Base-by-base conservation (phyloP, 2,329 filamentous ascomycete genomes). In the Monilinia aucupariae region DNA sequence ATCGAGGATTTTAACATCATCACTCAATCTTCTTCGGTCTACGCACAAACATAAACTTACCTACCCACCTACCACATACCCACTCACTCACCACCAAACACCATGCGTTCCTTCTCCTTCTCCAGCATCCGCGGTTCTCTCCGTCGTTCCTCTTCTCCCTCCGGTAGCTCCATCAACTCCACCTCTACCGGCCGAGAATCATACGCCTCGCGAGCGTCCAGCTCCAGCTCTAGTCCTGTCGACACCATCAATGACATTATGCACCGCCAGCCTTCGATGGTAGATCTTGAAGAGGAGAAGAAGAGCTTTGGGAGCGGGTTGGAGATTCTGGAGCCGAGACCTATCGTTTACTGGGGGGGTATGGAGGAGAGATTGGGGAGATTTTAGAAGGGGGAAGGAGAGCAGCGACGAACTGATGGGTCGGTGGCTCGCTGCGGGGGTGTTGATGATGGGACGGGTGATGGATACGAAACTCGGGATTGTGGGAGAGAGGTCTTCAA, bases 291-390 rank as follows among this genome's bases (percentile, higher is more conserved):
- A 69, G 82, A 83, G 69, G 84, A 86, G 74, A 80, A 79, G 67
- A 76, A 75, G 69, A 78, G 74, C 68, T 85, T 83, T 61, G 78
- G 78, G 12, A 76, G 76, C 59, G 82, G 83, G 69, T 76, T 86
- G 10, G 78, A 77, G 68, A 76, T 87, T 22, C 78, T 87, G 32
- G 85, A 87, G 74, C 85, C 85, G 2, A 76, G 85, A 50, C 85
- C 85, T 13, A 78, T 85, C 43, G 82, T 85, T 60, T 86, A 85
- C 75, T 87, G 84, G 80, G 82, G 81, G 67, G 82, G 85, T 47
- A 73, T 87, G 54, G 84, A 86, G 74, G 84, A 59, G 55, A 27
- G 59, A 53, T 45, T 54, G n/a, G 59, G 50, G 25, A n/a, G 30
- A 27, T 37, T 48, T 41, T 62, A 56, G 30, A 7, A 7, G 7